Evolutionary conservation across 805 yeast species (phyloP).

Genomic region (Blastobotrys parvus): DNA sequence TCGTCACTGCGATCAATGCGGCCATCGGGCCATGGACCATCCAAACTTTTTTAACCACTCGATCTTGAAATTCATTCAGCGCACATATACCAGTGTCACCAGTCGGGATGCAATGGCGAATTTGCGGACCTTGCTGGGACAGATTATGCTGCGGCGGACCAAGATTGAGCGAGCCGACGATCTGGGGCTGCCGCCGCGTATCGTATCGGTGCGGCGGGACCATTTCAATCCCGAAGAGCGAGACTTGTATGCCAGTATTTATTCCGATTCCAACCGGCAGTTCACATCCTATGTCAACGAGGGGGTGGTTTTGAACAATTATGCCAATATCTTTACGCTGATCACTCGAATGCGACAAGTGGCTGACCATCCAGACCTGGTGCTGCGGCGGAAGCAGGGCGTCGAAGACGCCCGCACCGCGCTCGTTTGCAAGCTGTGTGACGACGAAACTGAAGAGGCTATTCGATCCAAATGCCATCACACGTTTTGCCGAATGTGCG

Average conservation of each 20-base stretch:
- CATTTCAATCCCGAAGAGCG: constrained; percentile 90
- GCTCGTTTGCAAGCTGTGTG: constrained; percentile 86
- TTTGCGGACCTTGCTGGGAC: constrained; percentile 63
- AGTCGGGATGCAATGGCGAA: constrained; percentile 58
- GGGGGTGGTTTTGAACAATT: constrained; percentile 93
- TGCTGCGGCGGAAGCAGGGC: constrained; percentile 56
- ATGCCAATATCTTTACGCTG: constrained; percentile 92
- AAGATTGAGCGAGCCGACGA: constrained; percentile 96
- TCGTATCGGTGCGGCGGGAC: constrained; percentile 82
- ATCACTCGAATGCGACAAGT: constrained; percentile 96
- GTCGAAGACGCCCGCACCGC: constrained; percentile 34
- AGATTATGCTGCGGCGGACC: constrained; percentile 88
- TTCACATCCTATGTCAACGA: constrained; percentile 90
- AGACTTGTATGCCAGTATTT: constrained; percentile 81
- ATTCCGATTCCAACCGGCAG: constrained; percentile 76
- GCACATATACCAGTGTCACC: constrained; percentile 45
- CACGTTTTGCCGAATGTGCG: constrained; percentile 85
- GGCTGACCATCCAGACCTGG: constrained; percentile 97
- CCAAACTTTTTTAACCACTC: constrained; percentile 94
- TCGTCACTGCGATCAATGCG: constrained; percentile 78
- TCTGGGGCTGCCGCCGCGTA: constrained; percentile 91
- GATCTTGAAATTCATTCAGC: constrained; percentile 88
- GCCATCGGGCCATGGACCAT: constrained; percentile 91
- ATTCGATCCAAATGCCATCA: constrained; percentile 93
- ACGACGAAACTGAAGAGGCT: constrained; percentile 97